Conservation (phyloP, 495 filamentous ascomycete species). For the Pyronema domesticum region DNA sequence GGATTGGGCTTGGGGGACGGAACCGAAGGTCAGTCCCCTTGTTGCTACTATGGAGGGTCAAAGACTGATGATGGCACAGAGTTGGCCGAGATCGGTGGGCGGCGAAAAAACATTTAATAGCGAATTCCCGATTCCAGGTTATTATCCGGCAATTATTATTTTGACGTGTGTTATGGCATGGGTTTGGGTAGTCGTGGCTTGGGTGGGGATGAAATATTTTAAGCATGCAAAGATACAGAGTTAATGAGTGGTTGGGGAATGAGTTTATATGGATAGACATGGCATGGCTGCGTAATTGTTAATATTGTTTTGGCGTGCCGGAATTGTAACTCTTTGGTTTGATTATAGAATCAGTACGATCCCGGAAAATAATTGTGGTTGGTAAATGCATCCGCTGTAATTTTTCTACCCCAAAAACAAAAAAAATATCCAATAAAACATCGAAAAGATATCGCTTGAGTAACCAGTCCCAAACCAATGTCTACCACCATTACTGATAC, state of each 20-base stretch:
- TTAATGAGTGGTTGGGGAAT: not conserved
- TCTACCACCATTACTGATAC: too few relatives aligned
- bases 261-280: too few relatives aligned
- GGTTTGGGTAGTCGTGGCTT: constrained; percentile 94
- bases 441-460: too few relatives aligned
- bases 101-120: constrained; percentile 75
- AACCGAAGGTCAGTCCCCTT: constrained; percentile 9
- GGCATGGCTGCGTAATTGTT: too few relatives aligned
- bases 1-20: constrained; percentile 97
- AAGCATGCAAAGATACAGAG: constrained; percentile 71
- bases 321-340: too few relatives aligned
- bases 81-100: constrained; percentile 28
- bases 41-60: not conserved
- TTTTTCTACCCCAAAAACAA: too few relatives aligned
- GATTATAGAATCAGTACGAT: too few relatives aligned
- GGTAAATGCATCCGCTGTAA: too few relatives aligned
- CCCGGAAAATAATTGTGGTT: too few relatives aligned
- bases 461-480: too few relatives aligned
- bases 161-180: constrained; percentile 90
- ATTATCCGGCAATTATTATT: constrained; percentile 88
- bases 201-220: constrained; percentile 99
- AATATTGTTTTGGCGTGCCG: too few relatives aligned
- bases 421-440: too few relatives aligned
- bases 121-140: constrained; percentile 81
- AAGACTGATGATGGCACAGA: not conserved